These are phyloP conservation scores for Euphorbia neoarborescens DNA, from an alignment of 441 rosid species.

Conservation along the genomic window DNA sequence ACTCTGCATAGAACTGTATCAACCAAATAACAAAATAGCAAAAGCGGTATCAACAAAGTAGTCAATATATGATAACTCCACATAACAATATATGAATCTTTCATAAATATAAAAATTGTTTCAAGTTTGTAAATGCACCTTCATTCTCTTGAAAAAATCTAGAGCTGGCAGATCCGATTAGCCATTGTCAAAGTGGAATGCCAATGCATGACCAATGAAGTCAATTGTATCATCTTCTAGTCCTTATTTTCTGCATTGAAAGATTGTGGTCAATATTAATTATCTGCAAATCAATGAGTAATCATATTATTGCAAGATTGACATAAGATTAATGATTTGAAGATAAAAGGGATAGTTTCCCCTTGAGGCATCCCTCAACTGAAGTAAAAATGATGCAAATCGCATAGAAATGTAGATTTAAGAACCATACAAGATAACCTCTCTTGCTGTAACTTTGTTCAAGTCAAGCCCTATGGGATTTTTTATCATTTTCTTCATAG, in stretches of 20 bases:
- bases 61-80: not conserved
- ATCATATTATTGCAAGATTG: not conserved
- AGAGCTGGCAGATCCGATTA: slow-evolving; percentile 64
- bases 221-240: slow-evolving; percentile 80
- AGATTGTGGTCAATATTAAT: not conserved
- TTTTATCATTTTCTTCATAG: slow-evolving; percentile 64
- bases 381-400: not conserved
- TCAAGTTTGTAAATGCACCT: slow-evolving; percentile 35
- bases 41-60: not conserved
- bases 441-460: slow-evolving; percentile 61
- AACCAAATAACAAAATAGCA: not conserved
- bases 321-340: not conserved
- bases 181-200: slow-evolving; percentile 65
- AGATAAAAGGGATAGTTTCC: not conserved
- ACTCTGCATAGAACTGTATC: slow-evolving; percentile 61
- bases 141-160: slow-evolving; percentile 76
- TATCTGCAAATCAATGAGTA: not conserved
- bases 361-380: not conserved
- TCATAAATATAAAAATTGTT: not conserved
- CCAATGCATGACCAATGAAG: slow-evolving; percentile 86
- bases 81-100: not conserved
- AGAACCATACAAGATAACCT: slow-evolving; percentile 53
- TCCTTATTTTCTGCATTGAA: slow-evolving; percentile 53
- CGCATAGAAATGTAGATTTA: slow-evolving; percentile 2
- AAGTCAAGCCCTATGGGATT: slow-evolving; percentile 80